A percentile compares a stretch with the other conserved stretches of the same genome.
phyloP scores from a whole-genome alignment of 192 early-diverging fungal species.

The Coemansia umbellata region DNA sequence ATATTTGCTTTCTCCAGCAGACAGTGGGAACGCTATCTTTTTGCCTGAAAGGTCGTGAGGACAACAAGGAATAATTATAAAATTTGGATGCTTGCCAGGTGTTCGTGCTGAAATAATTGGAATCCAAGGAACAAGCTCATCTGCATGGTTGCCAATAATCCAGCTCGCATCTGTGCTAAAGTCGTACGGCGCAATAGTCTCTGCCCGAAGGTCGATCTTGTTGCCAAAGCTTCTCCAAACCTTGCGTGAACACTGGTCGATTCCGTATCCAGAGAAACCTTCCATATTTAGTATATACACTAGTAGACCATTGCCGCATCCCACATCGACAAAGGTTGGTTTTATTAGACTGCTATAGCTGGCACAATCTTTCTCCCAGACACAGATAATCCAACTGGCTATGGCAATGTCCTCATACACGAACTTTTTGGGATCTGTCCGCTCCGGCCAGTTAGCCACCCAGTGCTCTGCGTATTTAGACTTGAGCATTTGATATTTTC shows the following conservation, averaged over 20 bases:
- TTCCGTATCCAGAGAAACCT: conserved; percentile 67
- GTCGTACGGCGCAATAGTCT: conserved; percentile 53
- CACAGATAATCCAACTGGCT: conserved; percentile 72
- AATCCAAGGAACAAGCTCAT: conserved; percentile 83
- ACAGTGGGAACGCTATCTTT: conserved; percentile 44
- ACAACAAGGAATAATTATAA: conserved; percentile 83
- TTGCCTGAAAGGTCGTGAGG: conserved; percentile 69
- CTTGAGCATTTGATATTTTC: conserved; percentile 66
- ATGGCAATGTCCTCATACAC: conserved; percentile 87
- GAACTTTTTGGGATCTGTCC: conserved; percentile 79
- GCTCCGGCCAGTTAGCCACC: conserved; percentile 75
- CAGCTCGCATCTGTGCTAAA: conserved; percentile 51
- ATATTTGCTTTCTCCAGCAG: conserved; percentile 60
- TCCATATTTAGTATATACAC: conserved; percentile 67
- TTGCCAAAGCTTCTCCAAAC: conserved; percentile 64
- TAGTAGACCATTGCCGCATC: conserved; percentile 83
- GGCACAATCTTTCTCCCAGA: conserved; percentile 58
- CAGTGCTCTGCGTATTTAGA: conserved; percentile 59
- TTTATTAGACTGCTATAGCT: background rate
- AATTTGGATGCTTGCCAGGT: conserved; percentile 4
- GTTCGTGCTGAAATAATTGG: conserved; percentile 66
- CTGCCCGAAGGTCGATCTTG: conserved; percentile 46
- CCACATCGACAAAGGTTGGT: conserved; percentile 72
- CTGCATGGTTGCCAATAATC: conserved; percentile 88
- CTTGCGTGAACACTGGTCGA: conserved; percentile 72